Percentiles rank a stretch among this genome's conserved stretches.
Conservation (phyloP, 805 yeast genomes). For the Zygotorulaspora florentina region DNA sequence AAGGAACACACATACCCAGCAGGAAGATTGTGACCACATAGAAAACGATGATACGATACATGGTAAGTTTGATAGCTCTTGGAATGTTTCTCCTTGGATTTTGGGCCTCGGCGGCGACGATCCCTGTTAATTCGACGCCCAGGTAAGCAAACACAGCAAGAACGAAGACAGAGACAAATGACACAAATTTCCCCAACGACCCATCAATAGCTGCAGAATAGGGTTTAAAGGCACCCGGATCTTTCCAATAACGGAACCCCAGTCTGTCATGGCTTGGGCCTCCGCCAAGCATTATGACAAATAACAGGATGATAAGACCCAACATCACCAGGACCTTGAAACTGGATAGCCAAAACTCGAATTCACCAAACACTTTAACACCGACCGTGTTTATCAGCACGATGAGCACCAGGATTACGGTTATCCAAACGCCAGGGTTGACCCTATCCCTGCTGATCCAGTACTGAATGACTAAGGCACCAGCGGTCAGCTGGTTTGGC, state of each 20-base stretch:
- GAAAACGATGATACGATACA: conserved; percentile 63
- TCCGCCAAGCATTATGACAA: conserved; percentile 71
- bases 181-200: conserved; percentile 51
- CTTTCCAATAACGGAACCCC: conserved; percentile 67
- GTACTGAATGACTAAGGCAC: conserved; percentile 44
- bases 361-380: conserved; percentile 46
- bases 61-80: conserved; percentile 63
- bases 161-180: conserved; percentile 59
- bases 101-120: conserved; percentile 69
- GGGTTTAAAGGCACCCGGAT: conserved; percentile 61
- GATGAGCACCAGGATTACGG: conserved; percentile 39
- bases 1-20: conserved; percentile 65
- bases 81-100: conserved; percentile 68
- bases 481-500: conserved; percentile 45
- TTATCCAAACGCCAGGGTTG: conserved; percentile 44
- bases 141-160: conserved; percentile 66
- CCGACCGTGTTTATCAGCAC: conserved; percentile 37
- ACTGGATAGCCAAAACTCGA: conserved; percentile 47
- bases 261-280: conserved; percentile 69
- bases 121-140: conserved; percentile 67
- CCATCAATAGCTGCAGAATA: conserved; percentile 43
- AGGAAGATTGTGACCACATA: conserved; percentile 58
- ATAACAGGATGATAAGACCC: conserved; percentile 60
- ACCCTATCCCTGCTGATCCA: conserved; percentile 41
- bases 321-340: conserved; percentile 61